Percentiles rank a stretch among this genome's conserved stretches.
These are phyloP conservation scores for Leishmania turanica DNA, from an alignment of 208 protist genomes.

Conservation along the genomic window DNA sequence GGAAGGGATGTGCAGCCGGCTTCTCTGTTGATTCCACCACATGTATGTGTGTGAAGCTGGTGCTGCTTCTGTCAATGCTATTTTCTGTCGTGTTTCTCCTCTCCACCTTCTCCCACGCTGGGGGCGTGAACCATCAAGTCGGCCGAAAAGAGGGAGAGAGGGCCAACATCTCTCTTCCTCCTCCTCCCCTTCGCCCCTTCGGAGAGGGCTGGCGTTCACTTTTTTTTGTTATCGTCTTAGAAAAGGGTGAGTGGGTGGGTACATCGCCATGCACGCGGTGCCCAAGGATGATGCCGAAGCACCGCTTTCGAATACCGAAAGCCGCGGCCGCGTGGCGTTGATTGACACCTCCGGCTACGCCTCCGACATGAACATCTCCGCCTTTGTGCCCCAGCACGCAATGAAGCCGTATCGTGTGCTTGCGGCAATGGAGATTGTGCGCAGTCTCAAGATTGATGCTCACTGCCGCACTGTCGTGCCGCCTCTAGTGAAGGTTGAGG, in stretches of 20 bases:
- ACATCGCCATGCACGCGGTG: neutral
- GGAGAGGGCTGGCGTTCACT: neutral
- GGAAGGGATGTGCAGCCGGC: neutral
- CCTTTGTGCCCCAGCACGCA: constrained; percentile 86
- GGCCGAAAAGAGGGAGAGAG: neutral
- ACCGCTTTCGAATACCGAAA: neutral
- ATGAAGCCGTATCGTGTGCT: constrained; percentile 92
- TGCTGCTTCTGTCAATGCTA: neutral
- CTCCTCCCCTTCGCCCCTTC: neutral
- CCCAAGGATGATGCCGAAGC: constrained; percentile 1
- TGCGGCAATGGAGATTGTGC: constrained; percentile 84
- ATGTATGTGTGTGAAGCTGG: neutral
- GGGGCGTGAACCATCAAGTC: neutral
- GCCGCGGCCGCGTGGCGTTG: constrained; percentile 44
- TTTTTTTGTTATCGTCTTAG: neutral
- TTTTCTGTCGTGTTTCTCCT: neutral
- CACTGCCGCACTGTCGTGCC: constrained; percentile 75
- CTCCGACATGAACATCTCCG: constrained; percentile 86
- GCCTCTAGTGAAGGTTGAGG: constrained; percentile 70
- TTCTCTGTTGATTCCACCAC: neutral
- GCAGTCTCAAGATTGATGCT: constrained; percentile 52
- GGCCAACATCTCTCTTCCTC: neutral
- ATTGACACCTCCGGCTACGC: constrained; percentile 86
- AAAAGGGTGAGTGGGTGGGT: neutral
- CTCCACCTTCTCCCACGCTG: neutral